These are phyloP conservation scores for Zasmidium citrigriseum DNA, from an alignment of 2,329 filamentous ascomycete species.

Conservation along the genomic window DNA sequence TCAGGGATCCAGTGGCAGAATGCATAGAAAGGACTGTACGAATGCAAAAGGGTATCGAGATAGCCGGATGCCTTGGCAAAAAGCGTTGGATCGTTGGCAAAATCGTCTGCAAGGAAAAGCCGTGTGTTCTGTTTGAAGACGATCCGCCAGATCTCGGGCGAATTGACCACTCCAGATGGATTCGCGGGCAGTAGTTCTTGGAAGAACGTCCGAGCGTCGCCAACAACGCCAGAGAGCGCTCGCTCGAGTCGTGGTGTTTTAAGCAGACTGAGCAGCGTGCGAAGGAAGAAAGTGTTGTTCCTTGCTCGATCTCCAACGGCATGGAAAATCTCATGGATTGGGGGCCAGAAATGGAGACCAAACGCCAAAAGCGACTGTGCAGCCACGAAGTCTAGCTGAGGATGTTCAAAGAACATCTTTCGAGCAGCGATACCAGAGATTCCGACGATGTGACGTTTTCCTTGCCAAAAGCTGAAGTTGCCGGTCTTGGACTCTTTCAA, in stretches of 20 bases:
- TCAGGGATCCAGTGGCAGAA: constrained; percentile 57
- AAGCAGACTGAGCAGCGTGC: constrained; percentile 24
- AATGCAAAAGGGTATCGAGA: constrained; percentile 50
- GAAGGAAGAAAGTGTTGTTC: constrained; percentile 23
- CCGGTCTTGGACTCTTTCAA: constrained; percentile 10
- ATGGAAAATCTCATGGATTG: constrained; percentile 7
- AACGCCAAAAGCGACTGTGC: constrained; percentile 3
- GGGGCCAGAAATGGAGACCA: constrained; percentile 10
- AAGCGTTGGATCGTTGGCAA: constrained; percentile 49
- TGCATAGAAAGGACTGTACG: constrained; percentile 46
- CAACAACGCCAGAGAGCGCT: constrained; percentile 43
- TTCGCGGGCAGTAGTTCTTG: constrained; percentile 37
- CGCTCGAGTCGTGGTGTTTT: constrained; percentile 23
- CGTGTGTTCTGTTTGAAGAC: constrained; percentile 59
- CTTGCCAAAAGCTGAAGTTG: constrained; percentile 19
- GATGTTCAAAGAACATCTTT: constrained; percentile 16
- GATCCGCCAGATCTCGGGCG: constrained; percentile 53
- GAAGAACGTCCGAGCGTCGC: constrained; percentile 43
- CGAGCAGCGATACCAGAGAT: constrained; percentile 13
- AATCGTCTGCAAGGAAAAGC: constrained; percentile 53
- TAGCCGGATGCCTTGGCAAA: constrained; percentile 46
- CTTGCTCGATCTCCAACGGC: background rate
- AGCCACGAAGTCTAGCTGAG: constrained; percentile 9
- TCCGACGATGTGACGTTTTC: constrained; percentile 16
- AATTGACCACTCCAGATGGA: constrained; percentile 45